phyloP scores from a whole-genome alignment of 2,329 filamentous ascomycete species.

The Hypoxylon sp. region DNA sequence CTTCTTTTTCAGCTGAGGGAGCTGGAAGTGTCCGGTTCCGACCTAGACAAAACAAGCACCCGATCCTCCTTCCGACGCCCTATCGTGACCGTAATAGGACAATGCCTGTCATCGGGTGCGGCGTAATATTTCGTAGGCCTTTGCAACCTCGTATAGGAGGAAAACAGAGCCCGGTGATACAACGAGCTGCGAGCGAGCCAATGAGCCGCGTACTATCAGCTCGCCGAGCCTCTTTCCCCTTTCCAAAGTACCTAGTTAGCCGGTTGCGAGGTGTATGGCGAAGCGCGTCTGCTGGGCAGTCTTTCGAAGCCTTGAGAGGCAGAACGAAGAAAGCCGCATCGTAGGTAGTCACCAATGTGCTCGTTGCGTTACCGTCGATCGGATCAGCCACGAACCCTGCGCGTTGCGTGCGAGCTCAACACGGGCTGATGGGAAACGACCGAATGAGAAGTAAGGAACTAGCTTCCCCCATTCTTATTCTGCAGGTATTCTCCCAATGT shows the following conservation, averaged over 20 bases:
- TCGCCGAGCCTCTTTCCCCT: neutral
- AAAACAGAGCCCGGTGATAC: neutral
- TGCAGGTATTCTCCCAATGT: neutral
- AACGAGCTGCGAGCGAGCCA: neutral
- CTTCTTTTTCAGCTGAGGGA: slow-evolving; percentile 23
- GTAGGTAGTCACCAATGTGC: neutral
- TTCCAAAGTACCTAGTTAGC: too few relatives aligned
- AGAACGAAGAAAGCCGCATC: neutral
- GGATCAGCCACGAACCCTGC: slow-evolving; percentile 3
- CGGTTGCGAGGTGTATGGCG: neutral
- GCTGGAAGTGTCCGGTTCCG: slow-evolving; percentile 5
- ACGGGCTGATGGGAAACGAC: slow-evolving; percentile 18
- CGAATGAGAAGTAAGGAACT: slow-evolving; percentile 1
- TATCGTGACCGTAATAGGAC: neutral
- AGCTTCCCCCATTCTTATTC: neutral
- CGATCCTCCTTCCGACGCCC: slow-evolving; percentile 2
- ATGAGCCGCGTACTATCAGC: neutral
- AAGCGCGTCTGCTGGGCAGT: neutral
- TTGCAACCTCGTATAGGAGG: neutral
- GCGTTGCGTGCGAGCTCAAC: neutral
- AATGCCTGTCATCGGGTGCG: neutral
- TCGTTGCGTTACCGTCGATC: slow-evolving; percentile 8
- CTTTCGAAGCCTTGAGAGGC: neutral
- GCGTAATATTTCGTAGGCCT: neutral
- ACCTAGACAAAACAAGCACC: neutral